These are phyloP conservation scores for Capronia americana DNA, from an alignment of 2,329 filamentous ascomycete species.

Conservation along the genomic window DNA sequence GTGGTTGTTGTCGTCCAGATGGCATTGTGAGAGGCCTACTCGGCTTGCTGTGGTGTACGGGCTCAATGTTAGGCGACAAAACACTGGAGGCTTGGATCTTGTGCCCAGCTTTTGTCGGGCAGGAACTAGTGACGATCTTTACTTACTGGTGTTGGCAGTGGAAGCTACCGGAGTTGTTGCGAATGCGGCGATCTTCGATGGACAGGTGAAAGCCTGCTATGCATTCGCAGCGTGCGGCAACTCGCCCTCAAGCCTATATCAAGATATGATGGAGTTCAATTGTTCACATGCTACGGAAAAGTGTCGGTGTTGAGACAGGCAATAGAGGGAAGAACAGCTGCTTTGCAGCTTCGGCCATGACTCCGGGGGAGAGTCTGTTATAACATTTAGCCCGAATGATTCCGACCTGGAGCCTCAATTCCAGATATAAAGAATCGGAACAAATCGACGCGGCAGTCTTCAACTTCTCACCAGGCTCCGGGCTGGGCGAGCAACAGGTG, in stretches of 20 bases:
- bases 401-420: constrained; percentile 1
- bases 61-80: not conserved
- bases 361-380: not conserved
- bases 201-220: not conserved
- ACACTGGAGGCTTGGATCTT: not conserved
- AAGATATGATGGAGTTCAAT: not conserved
- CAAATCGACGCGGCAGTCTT: constrained; percentile 11
- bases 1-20: not conserved
- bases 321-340: constrained; percentile 12
- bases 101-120: not conserved
- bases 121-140: constrained; percentile 1
- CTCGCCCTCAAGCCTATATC: not conserved
- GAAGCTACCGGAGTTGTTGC: not conserved
- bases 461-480: constrained; percentile 1
- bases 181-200: not conserved
- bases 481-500: not conserved
- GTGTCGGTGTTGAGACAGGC: not conserved
- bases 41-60: not conserved
- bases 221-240: not conserved
- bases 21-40: not conserved
- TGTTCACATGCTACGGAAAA: constrained; percentile 7
- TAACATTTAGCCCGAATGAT: constrained; percentile 19
- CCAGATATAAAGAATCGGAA: constrained; percentile 22
- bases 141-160: not conserved
- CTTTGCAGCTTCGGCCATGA: constrained; percentile 4